A percentile compares a stretch with the other conserved stretches of the same genome.
phyloP scores from a whole-genome alignment of 345 rosid genomes.

The Rhodomyrtus tomentosa region DNA sequence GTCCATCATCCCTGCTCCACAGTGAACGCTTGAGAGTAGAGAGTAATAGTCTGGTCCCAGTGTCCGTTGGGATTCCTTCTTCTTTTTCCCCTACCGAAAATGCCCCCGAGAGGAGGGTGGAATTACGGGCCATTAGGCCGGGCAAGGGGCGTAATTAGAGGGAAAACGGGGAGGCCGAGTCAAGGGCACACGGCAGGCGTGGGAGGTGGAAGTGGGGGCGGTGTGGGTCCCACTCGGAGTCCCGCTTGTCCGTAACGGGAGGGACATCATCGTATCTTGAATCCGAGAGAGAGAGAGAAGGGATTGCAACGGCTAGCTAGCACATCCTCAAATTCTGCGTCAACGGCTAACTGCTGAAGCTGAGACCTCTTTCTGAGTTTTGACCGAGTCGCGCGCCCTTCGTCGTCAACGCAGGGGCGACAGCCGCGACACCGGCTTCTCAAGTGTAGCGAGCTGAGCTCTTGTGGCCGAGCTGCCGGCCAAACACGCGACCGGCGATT shows the following conservation, averaged over 20 bases:
- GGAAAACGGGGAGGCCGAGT: neutral
- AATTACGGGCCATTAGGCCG: neutral
- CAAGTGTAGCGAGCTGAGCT: too few species aligned
- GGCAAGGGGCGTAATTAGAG: neutral
- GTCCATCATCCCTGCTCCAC: neutral
- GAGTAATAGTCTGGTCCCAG: neutral
- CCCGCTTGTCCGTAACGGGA: neutral
- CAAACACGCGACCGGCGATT: too few species aligned
- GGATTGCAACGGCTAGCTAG: neutral
- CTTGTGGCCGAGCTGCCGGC: too few species aligned
- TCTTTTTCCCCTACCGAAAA: neutral
- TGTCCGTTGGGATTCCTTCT: neutral
- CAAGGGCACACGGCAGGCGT: neutral
- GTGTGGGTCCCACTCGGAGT: neutral
- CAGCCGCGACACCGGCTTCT: neutral
- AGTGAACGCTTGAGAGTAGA: too few species aligned
- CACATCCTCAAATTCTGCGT: neutral
- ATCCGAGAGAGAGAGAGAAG: neutral
- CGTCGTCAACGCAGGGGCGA: neutral
- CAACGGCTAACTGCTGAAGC: neutral
- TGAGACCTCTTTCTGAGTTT: neutral
- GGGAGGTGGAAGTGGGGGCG: neutral
- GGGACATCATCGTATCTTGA: neutral
- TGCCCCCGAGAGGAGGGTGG: neutral
- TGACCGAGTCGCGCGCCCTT: neutral